phyloP scores from a whole-genome alignment of 768 basidiomycete genomes.

The Mycena sanguinolenta region DNA sequence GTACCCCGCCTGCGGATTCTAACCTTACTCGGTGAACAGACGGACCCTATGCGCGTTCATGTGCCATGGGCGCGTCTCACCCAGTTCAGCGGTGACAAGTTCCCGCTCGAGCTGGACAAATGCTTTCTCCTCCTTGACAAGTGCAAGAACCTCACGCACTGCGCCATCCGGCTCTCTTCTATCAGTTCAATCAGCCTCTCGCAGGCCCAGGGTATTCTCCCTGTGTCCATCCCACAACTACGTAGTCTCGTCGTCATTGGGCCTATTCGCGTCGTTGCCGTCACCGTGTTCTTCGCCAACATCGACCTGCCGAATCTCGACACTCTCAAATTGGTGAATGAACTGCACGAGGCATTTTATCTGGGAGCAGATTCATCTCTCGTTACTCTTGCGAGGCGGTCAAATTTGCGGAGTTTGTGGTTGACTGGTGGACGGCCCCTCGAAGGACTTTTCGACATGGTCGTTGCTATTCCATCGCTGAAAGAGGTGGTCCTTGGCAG shows the following conservation, averaged over 20 bases:
- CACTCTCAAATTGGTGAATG: slow-evolving; percentile 13
- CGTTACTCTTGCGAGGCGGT: slow-evolving; percentile 16
- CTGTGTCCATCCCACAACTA: slow-evolving; percentile 18
- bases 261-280: not conserved
- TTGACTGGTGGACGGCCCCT: slow-evolving; percentile 12
- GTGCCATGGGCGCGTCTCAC: slow-evolving; percentile 27
- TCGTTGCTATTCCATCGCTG: slow-evolving; percentile 33
- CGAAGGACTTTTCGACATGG: slow-evolving; percentile 17
- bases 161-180: slow-evolving; percentile 14
- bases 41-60: slow-evolving; percentile 4
- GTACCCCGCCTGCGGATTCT: slow-evolving; percentile 23
- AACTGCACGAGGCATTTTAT: not conserved
- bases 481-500: slow-evolving; percentile 10
- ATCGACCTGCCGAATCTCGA: slow-evolving; percentile 20
- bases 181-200: not conserved
- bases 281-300: slow-evolving; percentile 12
- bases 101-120: not conserved
- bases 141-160: slow-evolving; percentile 24
- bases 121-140: slow-evolving; percentile 19
- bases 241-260: slow-evolving; percentile 14
- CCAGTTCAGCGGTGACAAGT: not conserved
- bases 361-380: slow-evolving; percentile 15
- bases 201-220: not conserved
- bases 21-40: not conserved
- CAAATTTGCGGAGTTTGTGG: slow-evolving; percentile 18